Conservation (phyloP, 2,329 filamentous ascomycete genomes). For the Fusarium algeriense region DNA sequence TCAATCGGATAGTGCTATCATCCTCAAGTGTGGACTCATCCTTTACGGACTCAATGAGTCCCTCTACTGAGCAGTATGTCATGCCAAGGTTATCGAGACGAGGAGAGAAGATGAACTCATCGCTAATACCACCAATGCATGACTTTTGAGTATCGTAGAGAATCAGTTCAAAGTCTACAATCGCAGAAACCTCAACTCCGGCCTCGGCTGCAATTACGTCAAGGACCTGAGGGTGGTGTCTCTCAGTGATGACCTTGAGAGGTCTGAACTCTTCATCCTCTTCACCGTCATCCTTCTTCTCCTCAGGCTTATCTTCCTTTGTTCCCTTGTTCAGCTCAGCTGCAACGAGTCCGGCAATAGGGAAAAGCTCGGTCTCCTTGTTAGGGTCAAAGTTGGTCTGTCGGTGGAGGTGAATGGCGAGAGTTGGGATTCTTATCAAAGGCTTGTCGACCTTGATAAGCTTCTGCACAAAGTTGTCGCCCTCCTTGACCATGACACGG, state of each 20-base stretch:
- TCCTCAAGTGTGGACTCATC: slow-evolving; percentile 74
- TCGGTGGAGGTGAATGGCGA: slow-evolving; percentile 94
- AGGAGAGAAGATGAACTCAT: slow-evolving; percentile 97
- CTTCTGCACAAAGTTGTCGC: slow-evolving; percentile 80
- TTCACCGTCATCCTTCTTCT: slow-evolving; percentile 53
- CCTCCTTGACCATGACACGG: slow-evolving; percentile 82
- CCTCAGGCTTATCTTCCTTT: slow-evolving; percentile 58
- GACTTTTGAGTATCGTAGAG: slow-evolving; percentile 96
- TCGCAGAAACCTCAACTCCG: slow-evolving; percentile 74
- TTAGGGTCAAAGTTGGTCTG: slow-evolving; percentile 91
- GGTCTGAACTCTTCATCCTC: slow-evolving; percentile 73
- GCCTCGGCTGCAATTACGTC: slow-evolving; percentile 86
- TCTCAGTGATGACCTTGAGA: slow-evolving; percentile 79
- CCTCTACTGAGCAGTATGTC: slow-evolving; percentile 92
- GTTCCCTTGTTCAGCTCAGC: slow-evolving; percentile 87
- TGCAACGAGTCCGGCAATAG: slow-evolving; percentile 87
- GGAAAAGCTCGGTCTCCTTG: slow-evolving; percentile 96
- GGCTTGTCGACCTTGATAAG: slow-evolving; percentile 92
- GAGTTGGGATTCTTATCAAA: slow-evolving; percentile 89
- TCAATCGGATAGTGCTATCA: slow-evolving; percentile 87
- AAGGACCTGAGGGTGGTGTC: slow-evolving; percentile 90
- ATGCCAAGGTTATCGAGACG: slow-evolving; percentile 95
- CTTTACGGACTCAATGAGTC: slow-evolving; percentile 82
- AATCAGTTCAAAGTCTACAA: slow-evolving; percentile 96
- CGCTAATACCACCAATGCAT: slow-evolving; percentile 86